These are phyloP conservation scores for Cercospora canescens DNA, from an alignment of 2,329 filamentous ascomycete genomes.

Conservation along the genomic window DNA sequence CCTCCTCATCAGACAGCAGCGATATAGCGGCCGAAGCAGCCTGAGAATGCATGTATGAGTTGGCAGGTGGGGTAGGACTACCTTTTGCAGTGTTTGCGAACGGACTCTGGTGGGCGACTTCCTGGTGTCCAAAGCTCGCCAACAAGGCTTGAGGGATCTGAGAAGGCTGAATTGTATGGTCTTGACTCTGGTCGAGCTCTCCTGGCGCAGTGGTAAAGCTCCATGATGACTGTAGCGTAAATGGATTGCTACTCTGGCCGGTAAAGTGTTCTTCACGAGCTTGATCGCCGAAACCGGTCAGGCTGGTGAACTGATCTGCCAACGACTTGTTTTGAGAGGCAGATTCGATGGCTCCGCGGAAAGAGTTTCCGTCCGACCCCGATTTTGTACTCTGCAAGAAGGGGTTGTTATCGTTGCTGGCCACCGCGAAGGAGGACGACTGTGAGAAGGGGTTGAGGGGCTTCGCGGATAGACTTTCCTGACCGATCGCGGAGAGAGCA, in stretches of 20 bases:
- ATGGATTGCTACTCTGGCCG: background rate
- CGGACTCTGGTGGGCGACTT: background rate
- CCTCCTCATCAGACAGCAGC: slow-evolving; percentile 25
- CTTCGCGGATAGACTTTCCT: background rate
- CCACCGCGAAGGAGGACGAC: slow-evolving; percentile 14
- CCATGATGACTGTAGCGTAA: slow-evolving; percentile 1
- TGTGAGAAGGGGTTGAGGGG: slow-evolving; percentile 19
- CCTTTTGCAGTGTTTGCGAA: slow-evolving; percentile 7
- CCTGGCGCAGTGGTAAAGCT: slow-evolving; percentile 11
- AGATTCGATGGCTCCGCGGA: background rate
- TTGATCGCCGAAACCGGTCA: background rate
- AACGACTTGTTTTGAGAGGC: background rate
- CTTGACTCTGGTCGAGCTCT: slow-evolving; percentile 2
- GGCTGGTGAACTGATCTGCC: background rate
- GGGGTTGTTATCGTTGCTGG: slow-evolving; percentile 5
- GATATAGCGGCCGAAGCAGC: slow-evolving; percentile 23
- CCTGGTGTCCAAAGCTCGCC: slow-evolving; percentile 25
- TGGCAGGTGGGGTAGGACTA: slow-evolving; percentile 13
- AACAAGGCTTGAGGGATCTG: slow-evolving; percentile 26
- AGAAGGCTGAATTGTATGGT: slow-evolving; percentile 26
- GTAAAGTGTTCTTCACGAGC: background rate
- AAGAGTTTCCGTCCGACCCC: background rate
- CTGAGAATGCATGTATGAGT: slow-evolving; percentile 22
- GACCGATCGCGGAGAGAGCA: background rate
- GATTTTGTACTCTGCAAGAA: slow-evolving; percentile 19